Evolutionary conservation across 148 eudicot species (phyloP), one percentile per base, ranked within the genome.

Genomic region (Silene uniflora): DNA sequence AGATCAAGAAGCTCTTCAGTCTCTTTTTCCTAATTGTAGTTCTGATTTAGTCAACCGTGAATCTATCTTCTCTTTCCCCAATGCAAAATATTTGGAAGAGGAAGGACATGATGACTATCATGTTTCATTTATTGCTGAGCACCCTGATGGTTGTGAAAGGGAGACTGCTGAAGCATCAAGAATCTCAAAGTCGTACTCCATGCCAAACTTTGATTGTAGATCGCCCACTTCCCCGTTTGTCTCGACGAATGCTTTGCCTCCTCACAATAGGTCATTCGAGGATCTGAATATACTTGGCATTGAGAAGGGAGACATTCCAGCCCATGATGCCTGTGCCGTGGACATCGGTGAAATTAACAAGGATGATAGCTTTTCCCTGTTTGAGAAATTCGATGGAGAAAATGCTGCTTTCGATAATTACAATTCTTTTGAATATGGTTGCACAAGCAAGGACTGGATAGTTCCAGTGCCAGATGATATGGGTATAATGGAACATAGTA

Each of bases 401-500:
- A 75, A 76, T 71, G 78, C 67, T 73, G 81, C 60, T 22, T 73
- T 81, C 62, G 89, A 84, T 69, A 77, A 67, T 76, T 85, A 73
- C 79, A 90, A 82, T 75, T 79, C 78, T 62, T 86, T 80, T 80
- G 77, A 86, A 64, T 86, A 81, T 84, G 85, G 84, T 71, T 87
- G 85, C 65, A 88, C 91, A 54, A 82, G 86, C 80, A 88, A 90
- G 78, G 93, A 93, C 79, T 93, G 98, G 98, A 84, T 93, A 67
- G 80, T 93, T 76, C 93, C 93, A 67, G 82, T 35, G 18, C 55
- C 62, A 29, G 90, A 85, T 81, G 95, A 87, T 71, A 77, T 76
- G 23, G 73, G 73, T 42, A 64, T 23, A 44, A 76, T 74, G 54
- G 70, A 78, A 65, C 69, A 77, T 69, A 39, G 1, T 39, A 27